Percentiles rank a stretch among this genome's conserved stretches.
Evolutionary conservation across 2,329 filamentous ascomycete species (phyloP).

Genomic region (Neopestalotiopsis sp.): DNA sequence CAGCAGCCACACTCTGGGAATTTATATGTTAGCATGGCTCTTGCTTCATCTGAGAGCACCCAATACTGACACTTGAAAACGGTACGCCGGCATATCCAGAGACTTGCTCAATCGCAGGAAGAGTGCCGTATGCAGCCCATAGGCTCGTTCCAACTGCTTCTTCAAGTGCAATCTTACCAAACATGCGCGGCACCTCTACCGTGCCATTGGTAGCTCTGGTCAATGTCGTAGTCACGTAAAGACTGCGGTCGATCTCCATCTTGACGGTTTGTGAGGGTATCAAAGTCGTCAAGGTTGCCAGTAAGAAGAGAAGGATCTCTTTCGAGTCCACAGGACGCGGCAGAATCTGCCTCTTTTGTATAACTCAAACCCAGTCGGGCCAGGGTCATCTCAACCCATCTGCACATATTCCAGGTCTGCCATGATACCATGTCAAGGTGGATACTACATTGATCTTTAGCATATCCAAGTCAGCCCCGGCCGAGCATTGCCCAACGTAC

Average conservation of each 20-base stretch:
- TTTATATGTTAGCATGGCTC: not conserved
- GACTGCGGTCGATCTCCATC: constrained; percentile 10
- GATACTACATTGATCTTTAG: not conserved
- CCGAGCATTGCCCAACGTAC: not conserved
- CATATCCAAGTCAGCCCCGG: not conserved
- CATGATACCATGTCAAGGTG: not conserved
- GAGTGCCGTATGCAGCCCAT: constrained; percentile 3
- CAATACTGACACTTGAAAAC: not conserved
- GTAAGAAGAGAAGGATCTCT: not conserved
- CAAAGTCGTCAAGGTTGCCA: not conserved
- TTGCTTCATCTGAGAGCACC: not conserved
- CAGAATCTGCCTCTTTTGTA: not conserved
- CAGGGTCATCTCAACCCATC: not conserved
- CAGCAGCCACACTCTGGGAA: not conserved
- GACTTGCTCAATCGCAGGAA: constrained; percentile 3
- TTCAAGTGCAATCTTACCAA: constrained; percentile 66
- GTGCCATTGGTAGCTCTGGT: not conserved
- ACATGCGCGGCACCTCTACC: constrained; percentile 44
- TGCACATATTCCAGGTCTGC: not conserved
- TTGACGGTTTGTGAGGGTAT: not conserved
- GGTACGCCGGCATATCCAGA: not conserved
- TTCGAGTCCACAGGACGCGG: not conserved
- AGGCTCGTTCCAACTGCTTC: constrained; percentile 47
- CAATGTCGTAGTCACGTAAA: not conserved
- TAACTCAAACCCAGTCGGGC: not conserved